These are phyloP conservation scores for Cercospora sojina DNA, from an alignment of 2,329 filamentous ascomycete genomes.

Conservation along the genomic window DNA sequence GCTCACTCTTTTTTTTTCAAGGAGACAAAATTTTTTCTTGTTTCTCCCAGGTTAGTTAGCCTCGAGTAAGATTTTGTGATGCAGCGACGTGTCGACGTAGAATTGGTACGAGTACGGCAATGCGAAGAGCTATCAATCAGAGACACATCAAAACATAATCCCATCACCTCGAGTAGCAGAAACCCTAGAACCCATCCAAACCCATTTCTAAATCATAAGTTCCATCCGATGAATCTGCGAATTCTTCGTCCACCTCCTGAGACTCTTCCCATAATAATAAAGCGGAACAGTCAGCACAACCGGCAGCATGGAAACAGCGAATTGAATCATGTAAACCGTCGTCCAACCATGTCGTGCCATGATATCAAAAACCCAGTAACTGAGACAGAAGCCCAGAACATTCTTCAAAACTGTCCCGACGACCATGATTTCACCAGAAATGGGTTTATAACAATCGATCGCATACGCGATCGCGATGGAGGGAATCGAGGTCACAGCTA, in stretches of 20 bases:
- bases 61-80: no score
- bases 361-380: conserved; percentile 46
- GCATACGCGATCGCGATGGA: conserved; percentile 48
- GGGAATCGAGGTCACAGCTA: conserved; percentile 45
- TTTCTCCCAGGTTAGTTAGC: no score
- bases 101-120: no score
- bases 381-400: conserved; percentile 46
- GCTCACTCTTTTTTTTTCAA: no score
- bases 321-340: conserved; percentile 47
- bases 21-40: no score
- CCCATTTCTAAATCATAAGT: conserved; percentile 10
- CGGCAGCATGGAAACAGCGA: conserved; percentile 43
- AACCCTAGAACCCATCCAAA: no score
- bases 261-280: conserved; percentile 45
- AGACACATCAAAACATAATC: no score
- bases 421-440: conserved; percentile 49
- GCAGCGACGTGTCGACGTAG: no score
- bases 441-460: conserved; percentile 50
- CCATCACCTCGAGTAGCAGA: not conserved
- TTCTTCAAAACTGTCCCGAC: conserved; percentile 49
- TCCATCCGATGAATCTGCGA: conserved; percentile 14
- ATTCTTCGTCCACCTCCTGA: conserved; percentile 11
- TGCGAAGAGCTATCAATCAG: no score
- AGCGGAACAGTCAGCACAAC: conserved; percentile 44
- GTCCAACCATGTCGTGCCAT: conserved; percentile 42